Percentiles rank a stretch among this genome's conserved stretches.
phyloP scores from a whole-genome alignment of 75 land plant species.

The Chamaecyparis obtusa region DNA sequence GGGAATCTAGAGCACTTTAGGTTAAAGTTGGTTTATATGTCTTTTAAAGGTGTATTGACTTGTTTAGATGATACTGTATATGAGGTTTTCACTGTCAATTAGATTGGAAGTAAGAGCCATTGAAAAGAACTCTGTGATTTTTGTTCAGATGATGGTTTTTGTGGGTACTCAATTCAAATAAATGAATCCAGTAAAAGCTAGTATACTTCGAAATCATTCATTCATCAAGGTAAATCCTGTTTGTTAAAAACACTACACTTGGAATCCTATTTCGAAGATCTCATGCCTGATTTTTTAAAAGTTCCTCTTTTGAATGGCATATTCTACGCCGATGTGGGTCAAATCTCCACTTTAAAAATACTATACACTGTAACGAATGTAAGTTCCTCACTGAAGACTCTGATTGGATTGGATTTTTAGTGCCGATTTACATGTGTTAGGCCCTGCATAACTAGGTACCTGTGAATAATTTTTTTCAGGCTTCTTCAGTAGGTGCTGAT shows the following conservation, averaged over 20 bases:
- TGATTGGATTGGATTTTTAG: neutral
- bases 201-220: neutral
- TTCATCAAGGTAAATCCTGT: neutral
- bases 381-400: neutral
- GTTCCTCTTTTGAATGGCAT: neutral
- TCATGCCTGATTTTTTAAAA: neutral
- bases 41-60: neutral
- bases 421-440: neutral
- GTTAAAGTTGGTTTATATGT: neutral
- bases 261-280: neutral
- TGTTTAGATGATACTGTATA: neutral
- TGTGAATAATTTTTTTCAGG: too few relatives aligned
- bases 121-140: too few relatives aligned
- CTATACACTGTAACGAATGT: neutral
- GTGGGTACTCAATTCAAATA: neutral
- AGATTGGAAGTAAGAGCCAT: too few relatives aligned
- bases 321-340: too few relatives aligned
- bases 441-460: neutral
- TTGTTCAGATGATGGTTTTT: neutral
- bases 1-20: neutral
- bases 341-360: neutral
- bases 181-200: neutral
- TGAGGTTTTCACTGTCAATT: too few relatives aligned
- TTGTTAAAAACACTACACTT: too few relatives aligned
- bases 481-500: too few relatives aligned